Evolutionary conservation across 106 monocot species (phyloP).

Genomic region (Ottelia alismoides): DNA sequence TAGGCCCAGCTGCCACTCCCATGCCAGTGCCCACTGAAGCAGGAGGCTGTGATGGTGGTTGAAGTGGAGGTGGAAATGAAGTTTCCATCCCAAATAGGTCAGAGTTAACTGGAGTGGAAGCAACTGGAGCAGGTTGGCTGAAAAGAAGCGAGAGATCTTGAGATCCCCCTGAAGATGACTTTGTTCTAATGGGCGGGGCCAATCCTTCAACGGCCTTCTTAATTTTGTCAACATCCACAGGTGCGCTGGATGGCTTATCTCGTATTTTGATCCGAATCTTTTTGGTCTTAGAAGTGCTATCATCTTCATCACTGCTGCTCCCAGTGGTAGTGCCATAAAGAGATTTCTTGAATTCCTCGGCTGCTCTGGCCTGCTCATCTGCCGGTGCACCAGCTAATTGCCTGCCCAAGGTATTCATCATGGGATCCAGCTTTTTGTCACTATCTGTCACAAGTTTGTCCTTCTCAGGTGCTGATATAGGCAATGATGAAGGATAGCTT

Average conservation of each 20-base stretch:
- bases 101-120: constrained; percentile 8
- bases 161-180: constrained; percentile 32
- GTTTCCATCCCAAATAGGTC: constrained; percentile 45
- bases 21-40: constrained; percentile 32
- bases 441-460: constrained; percentile 9
- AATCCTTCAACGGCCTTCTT: constrained; percentile 69
- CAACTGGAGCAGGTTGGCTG: constrained; percentile 21
- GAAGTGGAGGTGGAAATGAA: constrained; percentile 16
- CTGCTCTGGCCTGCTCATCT: constrained; percentile 92
- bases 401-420: constrained; percentile 30
- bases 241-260: constrained; percentile 48
- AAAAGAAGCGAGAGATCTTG: constrained; percentile 38
- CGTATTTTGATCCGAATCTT: constrained; percentile 72
- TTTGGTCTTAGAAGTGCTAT: constrained; percentile 44
- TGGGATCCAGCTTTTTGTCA: constrained; percentile 20
- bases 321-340: constrained; percentile 65
- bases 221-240: constrained; percentile 81
- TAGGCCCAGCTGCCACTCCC: constrained; percentile 68
- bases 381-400: constrained; percentile 32
- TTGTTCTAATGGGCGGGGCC: constrained; percentile 57
- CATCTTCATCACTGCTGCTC: constrained; percentile 89
- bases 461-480: constrained; percentile 16
- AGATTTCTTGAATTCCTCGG: constrained; percentile 81
- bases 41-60: constrained; percentile 9
- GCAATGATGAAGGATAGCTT: constrained; percentile 4